phyloP scores from a whole-genome alignment of 1,139 yeast species.

The Hansenula lynferdii region DNA sequence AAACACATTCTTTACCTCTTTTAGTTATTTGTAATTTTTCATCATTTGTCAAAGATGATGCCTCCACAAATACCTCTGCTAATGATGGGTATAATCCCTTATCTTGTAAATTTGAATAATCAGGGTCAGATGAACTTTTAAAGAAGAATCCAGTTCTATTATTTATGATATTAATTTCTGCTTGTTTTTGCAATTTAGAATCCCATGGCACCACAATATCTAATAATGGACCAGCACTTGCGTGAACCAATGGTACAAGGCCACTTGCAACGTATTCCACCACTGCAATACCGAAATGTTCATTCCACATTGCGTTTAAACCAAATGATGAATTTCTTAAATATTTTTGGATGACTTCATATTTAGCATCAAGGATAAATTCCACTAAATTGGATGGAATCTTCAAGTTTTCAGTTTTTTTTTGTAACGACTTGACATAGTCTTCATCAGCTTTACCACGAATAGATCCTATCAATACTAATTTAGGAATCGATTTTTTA shows the following conservation, averaged over 20 bases:
- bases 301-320: slow-evolving; percentile 98
- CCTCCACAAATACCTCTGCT: slow-evolving; percentile 38
- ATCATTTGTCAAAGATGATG: slow-evolving; percentile 33
- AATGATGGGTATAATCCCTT: slow-evolving; percentile 37
- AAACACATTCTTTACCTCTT: slow-evolving; percentile 48
- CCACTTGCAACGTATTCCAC: slow-evolving; percentile 93
- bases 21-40: slow-evolving; percentile 41
- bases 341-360: slow-evolving; percentile 51
- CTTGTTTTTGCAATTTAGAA: slow-evolving; percentile 24
- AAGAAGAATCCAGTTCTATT: slow-evolving; percentile 72
- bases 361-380: slow-evolving; percentile 74
- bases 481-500: slow-evolving; percentile 34
- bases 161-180: slow-evolving; percentile 20
- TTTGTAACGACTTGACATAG: slow-evolving; percentile 47
- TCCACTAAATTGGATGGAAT: slow-evolving; percentile 47
- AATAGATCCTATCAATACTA: slow-evolving; percentile 82
- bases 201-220: slow-evolving; percentile 74
- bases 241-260: slow-evolving; percentile 83
- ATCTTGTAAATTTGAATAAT: slow-evolving; percentile 23
- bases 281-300: slow-evolving; percentile 97
- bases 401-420: slow-evolving; percentile 40
- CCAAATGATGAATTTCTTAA: slow-evolving; percentile 69
- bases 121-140: slow-evolving; percentile 64
- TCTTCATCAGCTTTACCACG: slow-evolving; percentile 63
- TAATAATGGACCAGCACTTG: slow-evolving; percentile 88